Evolutionary conservation across 1,139 yeast species (phyloP).

Genomic region (Protomyces inouyei): DNA sequence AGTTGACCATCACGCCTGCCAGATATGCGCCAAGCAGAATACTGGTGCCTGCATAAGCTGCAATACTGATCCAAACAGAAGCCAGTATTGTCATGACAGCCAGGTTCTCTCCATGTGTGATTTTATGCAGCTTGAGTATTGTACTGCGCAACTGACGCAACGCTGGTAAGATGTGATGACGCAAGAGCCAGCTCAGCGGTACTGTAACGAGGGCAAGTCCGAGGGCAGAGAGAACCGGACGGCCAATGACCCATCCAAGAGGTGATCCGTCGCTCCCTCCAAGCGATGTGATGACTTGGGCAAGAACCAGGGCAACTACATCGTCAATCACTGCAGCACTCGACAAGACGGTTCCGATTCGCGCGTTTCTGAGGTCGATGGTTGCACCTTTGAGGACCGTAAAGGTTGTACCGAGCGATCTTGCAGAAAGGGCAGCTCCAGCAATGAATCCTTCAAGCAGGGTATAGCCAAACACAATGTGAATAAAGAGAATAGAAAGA

Average conservation of each 20-base stretch:
- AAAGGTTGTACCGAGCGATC: slow-evolving; percentile 26
- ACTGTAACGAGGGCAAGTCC: background rate
- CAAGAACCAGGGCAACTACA: slow-evolving; percentile 23
- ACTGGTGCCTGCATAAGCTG: slow-evolving; percentile 25
- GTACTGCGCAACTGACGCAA: slow-evolving; percentile 1
- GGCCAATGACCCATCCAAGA: background rate
- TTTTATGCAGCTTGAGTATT: background rate
- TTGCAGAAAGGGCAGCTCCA: slow-evolving; percentile 25
- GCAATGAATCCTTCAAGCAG: slow-evolving; percentile 21
- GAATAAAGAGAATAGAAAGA: background rate
- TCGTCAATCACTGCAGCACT: slow-evolving; percentile 28
- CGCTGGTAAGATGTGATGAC: background rate
- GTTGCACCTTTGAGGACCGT: slow-evolving; percentile 4
- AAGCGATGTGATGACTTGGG: slow-evolving; percentile 5
- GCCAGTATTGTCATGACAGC: slow-evolving; percentile 7
- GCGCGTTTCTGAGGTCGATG: background rate
- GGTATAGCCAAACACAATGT: background rate
- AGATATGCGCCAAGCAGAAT: slow-evolving; percentile 18
- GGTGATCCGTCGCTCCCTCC: background rate
- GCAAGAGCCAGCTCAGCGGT: background rate
- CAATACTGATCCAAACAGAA: slow-evolving; percentile 4
- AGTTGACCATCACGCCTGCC: slow-evolving; percentile 20
- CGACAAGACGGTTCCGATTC: slow-evolving; percentile 17
- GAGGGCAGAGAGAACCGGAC: background rate
- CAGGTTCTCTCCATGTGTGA: background rate